These are phyloP conservation scores for Penicillium sp. DNA, from an alignment of 2,329 filamentous ascomycete species.

Conservation along the genomic window DNA sequence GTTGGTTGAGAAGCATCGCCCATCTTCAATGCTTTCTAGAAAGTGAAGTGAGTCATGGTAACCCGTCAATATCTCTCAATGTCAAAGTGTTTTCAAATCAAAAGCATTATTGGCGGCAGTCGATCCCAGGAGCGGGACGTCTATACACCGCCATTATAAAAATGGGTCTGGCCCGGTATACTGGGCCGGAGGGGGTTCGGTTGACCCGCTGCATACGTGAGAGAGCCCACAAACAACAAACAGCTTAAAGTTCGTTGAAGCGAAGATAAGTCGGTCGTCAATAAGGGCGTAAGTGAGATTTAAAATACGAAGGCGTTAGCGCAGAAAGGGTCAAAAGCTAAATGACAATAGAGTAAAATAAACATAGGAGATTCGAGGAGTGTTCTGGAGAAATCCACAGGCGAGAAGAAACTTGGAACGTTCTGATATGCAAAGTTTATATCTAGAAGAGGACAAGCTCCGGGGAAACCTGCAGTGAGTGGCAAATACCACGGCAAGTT, in stretches of 20 bases:
- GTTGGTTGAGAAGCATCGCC: neutral
- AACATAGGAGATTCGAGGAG: neutral
- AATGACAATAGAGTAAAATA: too few species aligned
- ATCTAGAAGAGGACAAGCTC: neutral
- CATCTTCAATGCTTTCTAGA: neutral
- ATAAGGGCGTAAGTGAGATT: too few species aligned
- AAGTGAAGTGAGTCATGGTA: neutral
- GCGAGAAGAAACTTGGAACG: neutral
- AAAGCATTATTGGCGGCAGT: neutral
- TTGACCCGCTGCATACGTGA: neutral
- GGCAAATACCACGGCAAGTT: neutral
- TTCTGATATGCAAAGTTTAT: neutral
- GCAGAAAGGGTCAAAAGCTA: too few species aligned
- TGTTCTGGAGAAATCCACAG: too few species aligned
- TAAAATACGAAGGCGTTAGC: neutral
- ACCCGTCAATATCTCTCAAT: neutral
- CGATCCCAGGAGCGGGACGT: neutral
- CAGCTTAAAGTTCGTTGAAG: neutral
- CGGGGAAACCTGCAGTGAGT: neutral
- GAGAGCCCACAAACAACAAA: neutral
- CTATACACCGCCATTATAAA: neutral
- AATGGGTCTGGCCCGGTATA: neutral
- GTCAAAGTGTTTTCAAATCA: neutral
- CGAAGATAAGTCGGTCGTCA: neutral
- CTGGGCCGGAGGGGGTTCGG: neutral